Conservation (phyloP, 192 early-diverging fungal genomes). For the Mortierella claussenii region DNA sequence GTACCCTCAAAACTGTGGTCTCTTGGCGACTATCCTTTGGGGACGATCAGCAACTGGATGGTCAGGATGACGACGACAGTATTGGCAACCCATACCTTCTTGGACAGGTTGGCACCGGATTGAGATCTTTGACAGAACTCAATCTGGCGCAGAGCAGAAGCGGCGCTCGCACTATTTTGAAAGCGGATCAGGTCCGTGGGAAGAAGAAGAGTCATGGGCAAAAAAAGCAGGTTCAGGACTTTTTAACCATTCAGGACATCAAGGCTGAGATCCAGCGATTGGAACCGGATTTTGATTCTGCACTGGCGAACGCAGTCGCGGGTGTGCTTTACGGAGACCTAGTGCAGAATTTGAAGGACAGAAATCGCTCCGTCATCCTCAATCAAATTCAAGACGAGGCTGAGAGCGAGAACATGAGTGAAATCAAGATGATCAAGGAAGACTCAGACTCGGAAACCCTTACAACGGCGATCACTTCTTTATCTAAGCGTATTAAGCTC, state of each 20-base stretch:
- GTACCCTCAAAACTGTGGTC: slow-evolving; percentile 23
- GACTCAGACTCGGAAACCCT: not conserved
- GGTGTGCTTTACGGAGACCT: slow-evolving; percentile 24
- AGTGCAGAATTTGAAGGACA: slow-evolving; percentile 30
- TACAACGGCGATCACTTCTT: not conserved
- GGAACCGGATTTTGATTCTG: slow-evolving; percentile 49
- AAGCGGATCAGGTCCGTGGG: not conserved
- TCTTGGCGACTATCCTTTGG: slow-evolving; percentile 44
- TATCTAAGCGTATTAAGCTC: slow-evolving; percentile 26
- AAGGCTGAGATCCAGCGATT: slow-evolving; percentile 25
- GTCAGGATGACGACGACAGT: slow-evolving; percentile 8
- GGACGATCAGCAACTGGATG: slow-evolving; percentile 1
- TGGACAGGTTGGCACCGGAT: not conserved
- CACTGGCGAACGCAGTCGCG: slow-evolving; percentile 24
- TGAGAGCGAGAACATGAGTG: slow-evolving; percentile 3
- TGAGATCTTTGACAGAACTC: not conserved
- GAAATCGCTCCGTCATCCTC: slow-evolving; percentile 37
- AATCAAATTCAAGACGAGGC: slow-evolving; percentile 17
- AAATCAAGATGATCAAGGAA: not conserved
- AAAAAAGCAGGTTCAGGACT: slow-evolving; percentile 40
- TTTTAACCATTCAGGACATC: slow-evolving; percentile 42
- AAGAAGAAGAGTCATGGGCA: not conserved
- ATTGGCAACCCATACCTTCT: not conserved
- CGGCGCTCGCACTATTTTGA: too few relatives aligned
- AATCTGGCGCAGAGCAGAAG: not conserved